Base-by-base conservation (phyloP, 2,329 filamentous ascomycete species). In the Corinectria fuckeliana region DNA sequence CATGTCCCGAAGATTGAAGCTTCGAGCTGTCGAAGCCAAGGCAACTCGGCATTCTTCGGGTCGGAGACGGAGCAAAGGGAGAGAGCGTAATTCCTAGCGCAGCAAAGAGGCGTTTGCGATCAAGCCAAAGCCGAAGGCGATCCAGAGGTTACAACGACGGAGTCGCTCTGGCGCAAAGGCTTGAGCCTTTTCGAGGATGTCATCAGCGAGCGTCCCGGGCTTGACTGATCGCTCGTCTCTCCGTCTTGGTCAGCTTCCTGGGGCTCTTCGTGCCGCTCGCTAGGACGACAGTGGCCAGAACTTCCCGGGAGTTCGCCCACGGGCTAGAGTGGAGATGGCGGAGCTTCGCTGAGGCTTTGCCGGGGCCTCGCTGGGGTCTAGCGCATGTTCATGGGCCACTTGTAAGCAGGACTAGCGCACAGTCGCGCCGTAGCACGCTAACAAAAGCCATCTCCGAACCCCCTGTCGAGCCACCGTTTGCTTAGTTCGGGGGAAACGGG, bases 391-490 rank as follows among this genome's bases (percentile, higher is more conserved):
- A 45, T 50, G 25, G 50, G n/a, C n/a, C 44, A 16, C 42, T 47
- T 42, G 34, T 36, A 36, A n/a, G 21, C 28, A 59, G 64, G 44
- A 18, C 26, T 50, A 48, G 61, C 48, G 54, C 53, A 64, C 25
- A 32, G 56, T 50, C 50, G 50, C 21, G 51, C 54, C 36, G 48
- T 55, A 26, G 53, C 25, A 26, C 50, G 16, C 50, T 21, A 28
- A 42, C 39, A 42, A 23, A 30, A 57, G 55, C 49, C 56, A 69
- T 61, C 38, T 65, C 63, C 59, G 52, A 65, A 51, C 44, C 63
- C 64, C 65, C 51, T 68, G 67, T 39, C 28, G 34, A 34, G n/a
- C 50, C 28, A 39, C 30, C 9, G 2, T 5, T n/a, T 36, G 23
- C 16, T 21, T 21, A 28, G 45, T 50, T 30, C 28, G 50, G 20